A percentile compares a stretch with the other conserved stretches of the same genome.
These are phyloP conservation scores for Fraxinus quadrangulata DNA, from an alignment of 257 asterid species.

Conservation along the genomic window DNA sequence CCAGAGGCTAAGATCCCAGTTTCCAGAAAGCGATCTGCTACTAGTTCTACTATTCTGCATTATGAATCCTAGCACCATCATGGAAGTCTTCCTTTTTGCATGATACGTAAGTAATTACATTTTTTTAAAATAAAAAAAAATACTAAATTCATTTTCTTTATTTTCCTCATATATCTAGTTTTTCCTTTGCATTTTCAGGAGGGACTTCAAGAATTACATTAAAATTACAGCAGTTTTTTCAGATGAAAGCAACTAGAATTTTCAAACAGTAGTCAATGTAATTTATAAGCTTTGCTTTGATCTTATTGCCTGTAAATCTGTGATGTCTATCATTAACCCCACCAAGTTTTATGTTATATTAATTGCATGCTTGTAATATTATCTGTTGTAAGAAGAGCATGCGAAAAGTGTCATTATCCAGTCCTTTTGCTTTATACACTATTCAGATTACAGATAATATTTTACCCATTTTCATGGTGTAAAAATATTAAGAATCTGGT, in stretches of 20 bases:
- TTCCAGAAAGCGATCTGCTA: conserved; percentile 31
- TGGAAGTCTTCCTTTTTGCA: background rate
- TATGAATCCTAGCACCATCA: conserved; percentile 24
- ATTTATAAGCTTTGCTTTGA: background rate
- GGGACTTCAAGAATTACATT: background rate
- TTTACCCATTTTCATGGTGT: background rate
- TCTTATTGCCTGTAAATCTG: background rate
- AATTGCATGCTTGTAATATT: background rate
- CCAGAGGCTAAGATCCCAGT: conserved; percentile 23
- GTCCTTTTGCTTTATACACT: background rate
- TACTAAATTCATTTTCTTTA: background rate
- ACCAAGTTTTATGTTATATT: background rate
- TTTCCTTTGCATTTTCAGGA: background rate
- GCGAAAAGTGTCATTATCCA: background rate
- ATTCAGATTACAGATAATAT: background rate
- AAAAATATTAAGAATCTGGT: too few species aligned
- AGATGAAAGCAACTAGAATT: background rate
- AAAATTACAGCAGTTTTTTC: background rate
- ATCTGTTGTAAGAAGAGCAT: background rate
- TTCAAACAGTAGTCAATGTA: background rate
- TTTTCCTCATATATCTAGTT: background rate
- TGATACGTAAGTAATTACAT: background rate
- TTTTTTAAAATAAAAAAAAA: background rate
- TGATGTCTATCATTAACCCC: background rate
- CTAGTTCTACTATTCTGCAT: conserved; percentile 28